These are phyloP conservation scores for Gossypium laxum DNA, from an alignment of 441 rosid species.

Conservation along the genomic window DNA sequence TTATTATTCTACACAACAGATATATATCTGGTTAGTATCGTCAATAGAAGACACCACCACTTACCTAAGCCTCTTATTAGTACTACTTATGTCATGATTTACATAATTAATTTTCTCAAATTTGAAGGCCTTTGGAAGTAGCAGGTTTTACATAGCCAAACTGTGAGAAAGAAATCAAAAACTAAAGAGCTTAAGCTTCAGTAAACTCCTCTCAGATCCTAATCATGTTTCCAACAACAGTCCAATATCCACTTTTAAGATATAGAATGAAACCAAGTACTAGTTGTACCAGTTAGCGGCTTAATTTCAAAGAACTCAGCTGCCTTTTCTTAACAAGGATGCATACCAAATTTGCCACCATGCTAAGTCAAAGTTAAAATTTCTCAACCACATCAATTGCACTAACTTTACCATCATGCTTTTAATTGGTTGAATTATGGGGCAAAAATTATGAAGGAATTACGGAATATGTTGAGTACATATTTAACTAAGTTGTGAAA, in stretches of 20 bases:
- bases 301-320: background rate
- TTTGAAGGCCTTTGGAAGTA: background rate
- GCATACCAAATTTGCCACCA: background rate
- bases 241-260: background rate
- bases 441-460: no score
- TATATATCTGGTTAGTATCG: background rate
- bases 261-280: background rate
- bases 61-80: background rate
- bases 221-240: background rate
- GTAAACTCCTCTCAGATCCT: background rate
- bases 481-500: background rate
- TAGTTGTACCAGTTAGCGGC: background rate
- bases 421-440: background rate
- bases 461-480: no score
- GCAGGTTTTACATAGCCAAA: slow-evolving; percentile 2
- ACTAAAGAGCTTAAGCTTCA: background rate
- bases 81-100: background rate
- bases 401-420: background rate
- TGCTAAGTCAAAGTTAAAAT: background rate
- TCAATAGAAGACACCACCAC: background rate
- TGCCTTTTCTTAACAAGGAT: background rate
- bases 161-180: background rate
- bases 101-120: background rate
- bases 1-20: background rate
- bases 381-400: background rate